These are phyloP conservation scores for Ophiostoma ulmi DNA, from an alignment of 2,329 filamentous ascomycete species.

Conservation along the genomic window DNA sequence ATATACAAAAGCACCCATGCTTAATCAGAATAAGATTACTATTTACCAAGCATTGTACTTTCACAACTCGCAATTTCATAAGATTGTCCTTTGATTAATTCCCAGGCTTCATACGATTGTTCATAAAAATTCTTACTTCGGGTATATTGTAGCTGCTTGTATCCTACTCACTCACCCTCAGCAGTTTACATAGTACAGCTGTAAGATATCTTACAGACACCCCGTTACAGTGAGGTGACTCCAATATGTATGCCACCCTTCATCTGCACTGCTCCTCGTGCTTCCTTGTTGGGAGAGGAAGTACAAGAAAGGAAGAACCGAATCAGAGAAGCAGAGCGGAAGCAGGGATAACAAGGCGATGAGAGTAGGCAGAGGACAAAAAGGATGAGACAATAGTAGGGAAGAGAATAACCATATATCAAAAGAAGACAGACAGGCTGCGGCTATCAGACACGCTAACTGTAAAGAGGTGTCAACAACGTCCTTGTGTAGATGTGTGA, in stretches of 20 bases:
- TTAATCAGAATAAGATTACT: neutral
- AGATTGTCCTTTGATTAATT: neutral
- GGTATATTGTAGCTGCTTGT: neutral
- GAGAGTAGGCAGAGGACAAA: neutral
- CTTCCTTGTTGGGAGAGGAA: slow-evolving; percentile 1
- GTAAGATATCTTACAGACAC: neutral
- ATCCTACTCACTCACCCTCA: no score
- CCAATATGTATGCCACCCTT: neutral
- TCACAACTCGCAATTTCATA: slow-evolving; percentile 8
- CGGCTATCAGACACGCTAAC: neutral
- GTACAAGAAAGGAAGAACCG: neutral
- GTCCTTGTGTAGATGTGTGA: neutral
- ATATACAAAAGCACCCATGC: neutral
- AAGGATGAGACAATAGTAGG: neutral
- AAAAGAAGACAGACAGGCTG: neutral
- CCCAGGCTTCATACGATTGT: neutral
- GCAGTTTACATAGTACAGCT: neutral
- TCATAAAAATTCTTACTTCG: neutral
- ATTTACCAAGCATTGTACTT: neutral
- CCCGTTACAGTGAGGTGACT: neutral
- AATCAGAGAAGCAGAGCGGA: neutral
- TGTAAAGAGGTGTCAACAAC: neutral
- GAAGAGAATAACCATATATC: neutral
- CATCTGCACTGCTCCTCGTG: neutral
- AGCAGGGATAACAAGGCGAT: neutral